Evolutionary conservation across 768 basidiomycete genomes (phyloP).

Genomic region (Mrakia gelida): DNA sequence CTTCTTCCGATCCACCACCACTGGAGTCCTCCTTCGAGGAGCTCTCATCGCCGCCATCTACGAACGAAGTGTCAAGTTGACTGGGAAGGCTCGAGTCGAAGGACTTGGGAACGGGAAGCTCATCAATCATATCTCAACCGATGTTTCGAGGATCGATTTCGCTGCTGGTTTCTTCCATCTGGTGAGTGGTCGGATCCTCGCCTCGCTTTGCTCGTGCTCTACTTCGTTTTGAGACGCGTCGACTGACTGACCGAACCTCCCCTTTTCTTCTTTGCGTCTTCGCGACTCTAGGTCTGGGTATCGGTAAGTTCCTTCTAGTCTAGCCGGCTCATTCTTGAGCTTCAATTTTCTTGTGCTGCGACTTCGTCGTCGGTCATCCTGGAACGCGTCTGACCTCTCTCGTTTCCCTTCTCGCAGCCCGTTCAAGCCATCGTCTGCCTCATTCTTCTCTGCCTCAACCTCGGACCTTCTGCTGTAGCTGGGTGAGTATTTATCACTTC

Average conservation of each 20-base stretch:
- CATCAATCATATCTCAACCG: constrained; percentile 50
- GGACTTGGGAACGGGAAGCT: constrained; percentile 43
- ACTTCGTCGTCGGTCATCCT: no score
- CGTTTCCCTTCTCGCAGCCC: not conserved
- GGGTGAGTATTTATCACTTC: no score
- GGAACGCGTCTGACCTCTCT: not conserved
- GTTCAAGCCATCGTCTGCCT: constrained; percentile 26
- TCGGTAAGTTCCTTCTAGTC: no score
- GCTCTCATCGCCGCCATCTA: constrained; percentile 41
- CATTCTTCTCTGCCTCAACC: constrained; percentile 44
- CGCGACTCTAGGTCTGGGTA: no score
- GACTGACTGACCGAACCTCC: not conserved
- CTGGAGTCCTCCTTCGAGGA: constrained; percentile 39
- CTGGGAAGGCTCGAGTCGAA: constrained; percentile 14
- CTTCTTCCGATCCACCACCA: constrained; percentile 39
- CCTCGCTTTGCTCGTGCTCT: no score
- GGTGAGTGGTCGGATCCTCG: not conserved
- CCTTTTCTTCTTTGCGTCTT: not conserved
- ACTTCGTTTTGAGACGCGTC: not conserved
- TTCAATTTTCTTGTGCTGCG: no score
- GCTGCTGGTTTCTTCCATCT: constrained; percentile 55
- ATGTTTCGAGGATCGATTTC: constrained; percentile 51
- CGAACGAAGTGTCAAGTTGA: constrained; percentile 22
- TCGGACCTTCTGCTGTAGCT: constrained; percentile 51
- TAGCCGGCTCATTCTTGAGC: no score